Evolutionary conservation across 345 rosid genomes (phyloP), one percentile per base, ranked within the genome.

Genomic region (Euclidium syriacum): DNA sequence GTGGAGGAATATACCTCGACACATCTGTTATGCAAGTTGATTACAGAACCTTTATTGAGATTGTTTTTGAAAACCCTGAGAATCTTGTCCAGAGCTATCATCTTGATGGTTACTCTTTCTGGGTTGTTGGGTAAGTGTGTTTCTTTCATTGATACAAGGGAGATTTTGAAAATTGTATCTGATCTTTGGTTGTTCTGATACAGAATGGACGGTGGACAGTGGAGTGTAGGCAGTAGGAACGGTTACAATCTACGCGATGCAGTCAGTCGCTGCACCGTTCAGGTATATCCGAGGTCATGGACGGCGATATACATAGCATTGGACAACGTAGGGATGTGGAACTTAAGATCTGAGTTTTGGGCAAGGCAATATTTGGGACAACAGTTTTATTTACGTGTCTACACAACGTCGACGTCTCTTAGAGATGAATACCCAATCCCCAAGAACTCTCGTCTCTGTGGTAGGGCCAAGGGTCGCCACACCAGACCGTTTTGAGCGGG

Each of bases 301-400:
- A 81, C 90, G 0, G 97, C 99, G 0, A 83, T 94, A 39, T 84
- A 87, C 48, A 76, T 94, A 19, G 81, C 99, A 34, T 78, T 94
- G 0, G 99, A 94, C 77, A 94, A 94, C 18, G 99, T 83, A 15
- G 99, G 99, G 3, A 90, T 90, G 99, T 94, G 99, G 99, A 80
- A 94, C 83, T 3, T 94, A 51, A 83, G 99, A 72, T 53, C 96
- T 0, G 99, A 94, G 73, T 80, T 81, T 16, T 94, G 97, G 99
- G 99, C 95, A 7, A 73, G 97, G 16, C 98, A 85, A 52, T 92
- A 92, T 77, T 85, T 92, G 3, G 98, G 98, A 51, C 98, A 92
- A 58, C 99, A 94, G 35, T 70, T 94, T 16, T 94, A 94, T 34
- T 23, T 94, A 67, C 82, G 99, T 3, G 97, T 94, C 25, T 84